phyloP scores from a whole-genome alignment of 2,329 filamentous ascomycete genomes.

The Parafenestella ontariensis region DNA sequence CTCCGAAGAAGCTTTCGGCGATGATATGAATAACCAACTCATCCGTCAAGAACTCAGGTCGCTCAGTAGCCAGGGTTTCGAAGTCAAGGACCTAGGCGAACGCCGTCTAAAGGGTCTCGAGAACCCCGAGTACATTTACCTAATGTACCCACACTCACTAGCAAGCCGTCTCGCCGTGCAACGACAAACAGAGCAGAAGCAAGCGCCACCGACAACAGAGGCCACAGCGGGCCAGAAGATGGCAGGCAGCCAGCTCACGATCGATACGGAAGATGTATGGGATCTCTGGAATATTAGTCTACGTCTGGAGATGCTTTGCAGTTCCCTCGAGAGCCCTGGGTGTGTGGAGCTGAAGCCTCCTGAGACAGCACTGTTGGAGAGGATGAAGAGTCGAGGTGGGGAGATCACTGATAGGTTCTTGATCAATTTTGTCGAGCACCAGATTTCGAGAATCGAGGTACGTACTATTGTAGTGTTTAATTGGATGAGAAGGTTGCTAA shows the following conservation, averaged over 20 bases:
- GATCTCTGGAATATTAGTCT: slow-evolving; percentile 87
- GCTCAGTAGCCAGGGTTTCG: slow-evolving; percentile 89
- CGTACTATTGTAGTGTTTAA: slow-evolving; percentile 41
- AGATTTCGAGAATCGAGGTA: slow-evolving; percentile 95
- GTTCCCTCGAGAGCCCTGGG: slow-evolving; percentile 76
- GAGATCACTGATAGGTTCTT: slow-evolving; percentile 90
- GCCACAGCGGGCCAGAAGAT: slow-evolving; percentile 67
- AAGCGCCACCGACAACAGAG: slow-evolving; percentile 18
- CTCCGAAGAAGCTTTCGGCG: slow-evolving; percentile 76
- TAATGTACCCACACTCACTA: slow-evolving; percentile 90
- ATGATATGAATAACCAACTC: slow-evolving; percentile 74
- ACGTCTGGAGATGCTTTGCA: slow-evolving; percentile 91
- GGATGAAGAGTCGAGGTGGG: slow-evolving; percentile 73
- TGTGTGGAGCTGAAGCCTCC: slow-evolving; percentile 73
- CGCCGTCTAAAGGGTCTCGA: slow-evolving; percentile 95
- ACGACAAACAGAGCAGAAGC: slow-evolving; percentile 57
- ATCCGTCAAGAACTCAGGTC: slow-evolving; percentile 89
- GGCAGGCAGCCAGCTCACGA: slow-evolving; percentile 70
- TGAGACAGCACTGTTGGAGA: slow-evolving; percentile 82
- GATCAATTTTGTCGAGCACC: slow-evolving; percentile 89
- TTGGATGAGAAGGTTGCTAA: slow-evolving; percentile 23
- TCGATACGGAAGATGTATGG: slow-evolving; percentile 89
- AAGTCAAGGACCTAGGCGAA: slow-evolving; percentile 95
- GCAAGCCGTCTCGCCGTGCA: slow-evolving; percentile 80
- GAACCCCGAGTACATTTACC: slow-evolving; percentile 94